phyloP scores from a whole-genome alignment of 75 land plant species.

The Pinus albicaulis region DNA sequence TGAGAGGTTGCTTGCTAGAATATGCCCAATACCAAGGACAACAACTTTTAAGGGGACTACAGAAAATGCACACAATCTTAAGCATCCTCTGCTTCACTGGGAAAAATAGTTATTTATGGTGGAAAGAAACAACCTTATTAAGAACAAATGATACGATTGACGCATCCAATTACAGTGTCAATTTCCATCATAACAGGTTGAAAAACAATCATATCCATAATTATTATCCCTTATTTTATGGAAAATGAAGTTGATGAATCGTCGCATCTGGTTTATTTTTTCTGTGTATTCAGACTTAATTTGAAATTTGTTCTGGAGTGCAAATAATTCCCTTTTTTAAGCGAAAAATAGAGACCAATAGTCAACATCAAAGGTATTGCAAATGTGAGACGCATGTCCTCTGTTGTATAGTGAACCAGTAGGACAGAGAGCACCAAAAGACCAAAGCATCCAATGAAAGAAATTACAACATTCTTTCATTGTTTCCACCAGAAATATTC shows the following conservation, averaged over 20 bases:
- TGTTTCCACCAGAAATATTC: slow-evolving; percentile 1
- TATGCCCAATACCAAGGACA: slow-evolving; percentile 38
- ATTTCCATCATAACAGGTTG: too few relatives aligned
- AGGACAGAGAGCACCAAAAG: background rate
- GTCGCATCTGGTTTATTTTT: background rate
- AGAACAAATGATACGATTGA: too few relatives aligned
- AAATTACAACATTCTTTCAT: background rate
- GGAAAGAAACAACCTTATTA: too few relatives aligned
- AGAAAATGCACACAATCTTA: background rate
- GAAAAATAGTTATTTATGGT: too few relatives aligned
- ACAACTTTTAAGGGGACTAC: slow-evolving; percentile 46
- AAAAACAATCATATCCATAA: background rate
- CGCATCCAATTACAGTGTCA: too few relatives aligned
- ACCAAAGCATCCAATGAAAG: background rate
- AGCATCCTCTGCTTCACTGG: too few relatives aligned
- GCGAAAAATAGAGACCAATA: background rate
- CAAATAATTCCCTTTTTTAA: background rate
- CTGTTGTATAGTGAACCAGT: background rate
- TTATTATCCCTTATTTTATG: slow-evolving; percentile 3
- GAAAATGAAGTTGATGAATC: background rate
- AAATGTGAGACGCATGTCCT: background rate
- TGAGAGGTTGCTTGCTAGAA: slow-evolving; percentile 14
- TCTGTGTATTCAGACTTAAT: background rate
- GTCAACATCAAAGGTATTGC: background rate
- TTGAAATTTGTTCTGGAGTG: background rate